These are phyloP conservation scores for Apiotrichum laibachii DNA, from an alignment of 1,284 basidiomycete species.

Conservation along the genomic window DNA sequence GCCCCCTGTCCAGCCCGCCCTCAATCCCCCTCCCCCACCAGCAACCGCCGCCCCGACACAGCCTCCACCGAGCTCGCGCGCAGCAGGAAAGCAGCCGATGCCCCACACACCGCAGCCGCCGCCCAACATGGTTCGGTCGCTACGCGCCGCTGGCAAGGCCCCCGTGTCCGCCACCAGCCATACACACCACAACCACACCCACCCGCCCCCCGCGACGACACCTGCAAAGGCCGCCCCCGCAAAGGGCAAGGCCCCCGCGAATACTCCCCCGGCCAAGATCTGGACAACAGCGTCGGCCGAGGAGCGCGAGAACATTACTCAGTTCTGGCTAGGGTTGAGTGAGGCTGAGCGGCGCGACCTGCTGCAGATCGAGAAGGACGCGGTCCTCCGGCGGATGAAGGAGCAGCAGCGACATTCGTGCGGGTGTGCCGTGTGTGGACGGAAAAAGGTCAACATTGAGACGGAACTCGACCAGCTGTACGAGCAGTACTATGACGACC, in stretches of 20 bases:
- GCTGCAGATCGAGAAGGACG: slow-evolving; percentile 95
- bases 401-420: slow-evolving; percentile 97
- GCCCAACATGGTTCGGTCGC: slow-evolving; percentile 50
- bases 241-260: slow-evolving; percentile 43
- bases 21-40: slow-evolving; percentile 42
- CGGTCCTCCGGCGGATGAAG: slow-evolving; percentile 96
- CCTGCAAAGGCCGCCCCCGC: slow-evolving; percentile 43
- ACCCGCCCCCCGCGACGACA: slow-evolving; percentile 40
- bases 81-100: slow-evolving; percentile 75
- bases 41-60: slow-evolving; percentile 46
- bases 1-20: slow-evolving; percentile 24
- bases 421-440: slow-evolving; percentile 91
- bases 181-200: slow-evolving; percentile 58
- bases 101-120: slow-evolving; percentile 51
- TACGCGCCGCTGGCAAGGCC: slow-evolving; percentile 53
- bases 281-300: slow-evolving; percentile 86
- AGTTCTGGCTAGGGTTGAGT: slow-evolving; percentile 89
- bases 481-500: slow-evolving; percentile 99
- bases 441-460: slow-evolving; percentile 98
- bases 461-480: slow-evolving; percentile 98
- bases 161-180: slow-evolving; percentile 59
- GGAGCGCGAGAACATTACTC: slow-evolving; percentile 93
- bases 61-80: slow-evolving; percentile 63
- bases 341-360: slow-evolving; percentile 86
- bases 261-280: slow-evolving; percentile 55